Evolutionary conservation across 495 filamentous ascomycete species (phyloP).

Genomic region (Hypoxylon fragiforme): DNA sequence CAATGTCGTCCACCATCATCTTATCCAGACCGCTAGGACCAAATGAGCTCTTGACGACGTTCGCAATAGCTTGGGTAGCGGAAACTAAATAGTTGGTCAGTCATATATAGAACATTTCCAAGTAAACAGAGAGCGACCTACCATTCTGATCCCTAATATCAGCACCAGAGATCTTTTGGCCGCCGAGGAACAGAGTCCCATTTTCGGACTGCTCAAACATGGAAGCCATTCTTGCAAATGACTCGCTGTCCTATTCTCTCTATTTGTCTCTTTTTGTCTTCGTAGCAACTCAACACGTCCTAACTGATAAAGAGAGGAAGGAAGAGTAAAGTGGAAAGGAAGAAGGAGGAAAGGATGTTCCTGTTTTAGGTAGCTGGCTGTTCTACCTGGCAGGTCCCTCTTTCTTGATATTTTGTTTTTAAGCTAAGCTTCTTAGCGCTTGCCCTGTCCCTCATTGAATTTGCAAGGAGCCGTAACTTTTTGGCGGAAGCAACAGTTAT

Average conservation of each 20-base stretch:
- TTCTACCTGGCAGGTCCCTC: too few relatives aligned
- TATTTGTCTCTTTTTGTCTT: too few relatives aligned
- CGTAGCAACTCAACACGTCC: too few relatives aligned
- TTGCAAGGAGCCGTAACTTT: conserved; percentile 27
- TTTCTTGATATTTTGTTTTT: conserved; percentile 27
- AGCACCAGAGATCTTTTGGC: conserved; percentile 89
- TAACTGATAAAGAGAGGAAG: conserved; percentile 3
- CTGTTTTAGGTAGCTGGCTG: conserved; percentile 19
- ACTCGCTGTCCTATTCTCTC: neutral
- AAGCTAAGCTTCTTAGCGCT: conserved; percentile 14
- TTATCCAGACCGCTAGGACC: conserved; percentile 96
- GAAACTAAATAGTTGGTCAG: conserved; percentile 61
- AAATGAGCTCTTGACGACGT: conserved; percentile 98
- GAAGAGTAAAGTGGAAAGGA: neutral
- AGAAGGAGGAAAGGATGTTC: neutral
- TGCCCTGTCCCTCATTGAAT: neutral
- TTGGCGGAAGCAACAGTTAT: conserved; percentile 35
- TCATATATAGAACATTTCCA: neutral
- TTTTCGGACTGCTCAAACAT: conserved; percentile 90
- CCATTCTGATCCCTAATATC: conserved; percentile 97
- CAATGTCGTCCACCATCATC: conserved; percentile 99
- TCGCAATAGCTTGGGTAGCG: conserved; percentile 94
- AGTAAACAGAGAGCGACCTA: conserved; percentile 44
- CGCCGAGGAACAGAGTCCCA: conserved; percentile 89
- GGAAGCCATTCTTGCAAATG: conserved; percentile 67